Percentiles rank a stretch among this genome's conserved stretches.
phyloP scores from a whole-genome alignment of 2,329 filamentous ascomycete species.

The Xylariaceae sp. region DNA sequence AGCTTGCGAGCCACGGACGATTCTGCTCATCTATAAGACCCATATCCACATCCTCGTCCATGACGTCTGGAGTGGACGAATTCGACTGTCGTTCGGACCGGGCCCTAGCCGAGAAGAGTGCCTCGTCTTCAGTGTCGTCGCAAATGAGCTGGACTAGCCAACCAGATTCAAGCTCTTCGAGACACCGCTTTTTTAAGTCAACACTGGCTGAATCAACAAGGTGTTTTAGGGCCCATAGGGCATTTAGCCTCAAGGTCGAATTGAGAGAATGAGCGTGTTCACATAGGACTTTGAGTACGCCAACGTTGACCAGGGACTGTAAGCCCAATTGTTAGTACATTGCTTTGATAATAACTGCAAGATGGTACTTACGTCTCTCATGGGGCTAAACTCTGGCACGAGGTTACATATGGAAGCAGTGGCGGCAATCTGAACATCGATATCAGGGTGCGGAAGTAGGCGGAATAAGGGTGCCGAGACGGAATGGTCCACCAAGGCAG shows the following conservation, averaged over 20 bases:
- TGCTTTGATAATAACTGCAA: constrained; percentile 30
- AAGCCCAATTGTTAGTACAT: constrained; percentile 18
- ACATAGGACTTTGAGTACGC: constrained; percentile 79
- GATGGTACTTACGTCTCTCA: constrained; percentile 74
- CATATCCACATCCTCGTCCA: constrained; percentile 67
- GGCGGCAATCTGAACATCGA: constrained; percentile 84
- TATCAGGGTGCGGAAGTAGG: constrained; percentile 75
- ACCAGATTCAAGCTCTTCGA: constrained; percentile 77
- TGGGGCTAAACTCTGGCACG: constrained; percentile 86
- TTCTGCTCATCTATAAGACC: constrained; percentile 54
- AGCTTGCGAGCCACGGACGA: constrained; percentile 33
- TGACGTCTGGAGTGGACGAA: constrained; percentile 45
- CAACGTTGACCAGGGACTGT: constrained; percentile 74
- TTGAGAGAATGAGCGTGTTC: constrained; percentile 84
- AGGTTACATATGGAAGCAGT: constrained; percentile 86
- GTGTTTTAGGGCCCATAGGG: constrained; percentile 93
- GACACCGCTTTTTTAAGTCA: constrained; percentile 75
- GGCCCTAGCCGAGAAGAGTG: constrained; percentile 50
- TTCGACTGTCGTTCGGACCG: constrained; percentile 39
- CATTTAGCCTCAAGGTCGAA: constrained; percentile 80
- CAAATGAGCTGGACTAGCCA: constrained; percentile 85
- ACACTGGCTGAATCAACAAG: constrained; percentile 76
- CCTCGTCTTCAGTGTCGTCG: constrained; percentile 63
- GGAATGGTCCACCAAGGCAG: constrained; percentile 84
- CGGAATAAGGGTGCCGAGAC: constrained; percentile 79